Base-by-base conservation (phyloP, 768 basidiomycete species). In the Boletus edulis region DNA sequence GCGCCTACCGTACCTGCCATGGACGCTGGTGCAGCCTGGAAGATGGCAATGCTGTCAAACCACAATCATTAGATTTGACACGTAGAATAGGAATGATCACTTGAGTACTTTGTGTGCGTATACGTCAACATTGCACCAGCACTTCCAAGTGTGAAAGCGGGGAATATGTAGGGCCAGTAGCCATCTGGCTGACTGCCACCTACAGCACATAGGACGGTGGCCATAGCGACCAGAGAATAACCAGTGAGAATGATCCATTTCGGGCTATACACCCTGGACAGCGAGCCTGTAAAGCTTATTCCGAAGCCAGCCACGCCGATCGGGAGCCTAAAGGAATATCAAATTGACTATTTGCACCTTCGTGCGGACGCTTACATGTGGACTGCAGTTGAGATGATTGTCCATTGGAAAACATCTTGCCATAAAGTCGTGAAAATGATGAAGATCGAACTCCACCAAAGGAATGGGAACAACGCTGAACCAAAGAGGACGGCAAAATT, bases 1-100 rank as follows among this genome's bases (percentile, higher is more conserved):
- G 82, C 83, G n/a, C 80, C 80, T 14, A 82, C 75, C 5, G 77
- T 79, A 42, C 83, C 82, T 5, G 80, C 74, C 62, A 79, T 76
- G n/a, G 72, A 70, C 6, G 76, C 54, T 5, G 81, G 81, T 7
- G 75, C 75, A 37, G 73, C 74, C 53, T 72, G 74, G 67, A 84
- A 76, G 37, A 83, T 73, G 11, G 80, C 79, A 42, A 83, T 78
- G 60, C 78, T 82, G 51, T 5, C 17, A 43, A 51, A 46, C 3
- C 22, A 31, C 38, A 6, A 42, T 34, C 41, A 20, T 60, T 12
- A 53, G 37, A 13, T 51, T 14, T 18, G 22, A 50, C 5, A 20
- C n/a, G 51, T 29, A 39, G 17, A 10, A 24, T 6, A 5, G 3
- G 40, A 37, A 22, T 29, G 17, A 27, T 32, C 29, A 32, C 29